A percentile compares a stretch with the other conserved stretches of the same genome.
These are phyloP conservation scores for Citrullus mucosospermus DNA, from an alignment of 306 rosid genomes.

Conservation along the genomic window DNA sequence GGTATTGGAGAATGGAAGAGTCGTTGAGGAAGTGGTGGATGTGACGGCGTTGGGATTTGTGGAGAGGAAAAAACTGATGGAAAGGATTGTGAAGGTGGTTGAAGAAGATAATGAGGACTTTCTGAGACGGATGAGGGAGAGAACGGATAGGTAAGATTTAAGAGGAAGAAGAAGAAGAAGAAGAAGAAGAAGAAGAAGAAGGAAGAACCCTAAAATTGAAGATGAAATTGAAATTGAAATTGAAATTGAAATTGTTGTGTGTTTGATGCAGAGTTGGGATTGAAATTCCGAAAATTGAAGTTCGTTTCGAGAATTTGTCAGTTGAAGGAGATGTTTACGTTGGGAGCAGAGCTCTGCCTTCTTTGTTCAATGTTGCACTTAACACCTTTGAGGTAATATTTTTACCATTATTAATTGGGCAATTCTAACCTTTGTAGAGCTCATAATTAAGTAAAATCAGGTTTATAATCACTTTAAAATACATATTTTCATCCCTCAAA, in stretches of 20 bases:
- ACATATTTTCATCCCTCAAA: too few relatives aligned
- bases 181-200: too few relatives aligned
- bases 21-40: constrained; percentile 47
- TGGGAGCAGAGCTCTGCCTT: constrained; percentile 80
- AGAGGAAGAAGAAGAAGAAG: too few relatives aligned
- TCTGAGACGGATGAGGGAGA: constrained; percentile 37
- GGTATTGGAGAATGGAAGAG: constrained; percentile 37
- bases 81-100: constrained; percentile 32
- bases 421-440: too few relatives aligned
- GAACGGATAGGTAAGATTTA: constrained; percentile 44
- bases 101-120: constrained; percentile 69
- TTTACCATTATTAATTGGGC: too few relatives aligned
- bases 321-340: constrained; percentile 66
- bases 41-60: constrained; percentile 32
- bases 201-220: not conserved
- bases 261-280: constrained; percentile 42
- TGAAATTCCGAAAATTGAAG: constrained; percentile 72
- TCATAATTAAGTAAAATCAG: too few relatives aligned
- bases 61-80: constrained; percentile 39
- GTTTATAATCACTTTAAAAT: too few relatives aligned
- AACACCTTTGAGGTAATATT: constrained; percentile 48
- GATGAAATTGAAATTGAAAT: not conserved
- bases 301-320: constrained; percentile 46
- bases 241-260: not conserved
- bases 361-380: constrained; percentile 49